Evolutionary conservation across 1,139 yeast species (phyloP).

Genomic region (Suhomyces panamericanus): DNA sequence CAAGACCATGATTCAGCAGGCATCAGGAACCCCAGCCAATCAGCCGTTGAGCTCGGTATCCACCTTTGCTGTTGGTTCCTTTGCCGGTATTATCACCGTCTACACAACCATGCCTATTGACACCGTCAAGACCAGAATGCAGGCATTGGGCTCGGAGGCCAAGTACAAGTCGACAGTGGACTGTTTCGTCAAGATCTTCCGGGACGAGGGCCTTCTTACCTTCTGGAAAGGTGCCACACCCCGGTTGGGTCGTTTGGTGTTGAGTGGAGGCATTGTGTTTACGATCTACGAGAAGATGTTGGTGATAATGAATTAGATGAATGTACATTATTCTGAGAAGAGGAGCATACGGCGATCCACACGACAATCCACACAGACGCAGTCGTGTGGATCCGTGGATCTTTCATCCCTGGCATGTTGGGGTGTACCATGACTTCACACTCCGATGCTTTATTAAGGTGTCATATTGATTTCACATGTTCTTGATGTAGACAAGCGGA

Average conservation of each 20-base stretch:
- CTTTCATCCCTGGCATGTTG: no score
- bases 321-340: background rate
- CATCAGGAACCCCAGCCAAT: conserved; percentile 60
- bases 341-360: no score
- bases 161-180: conserved; percentile 72
- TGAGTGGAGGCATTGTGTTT: conserved; percentile 95
- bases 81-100: conserved; percentile 92
- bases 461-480: no score
- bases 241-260: conserved; percentile 82
- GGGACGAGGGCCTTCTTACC: conserved; percentile 85
- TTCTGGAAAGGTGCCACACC: conserved; percentile 99
- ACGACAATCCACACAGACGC: no score
- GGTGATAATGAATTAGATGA: conserved; percentile 42
- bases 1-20: conserved; percentile 77
- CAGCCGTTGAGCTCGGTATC: conserved; percentile 76
- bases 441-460: no score
- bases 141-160: conserved; percentile 77
- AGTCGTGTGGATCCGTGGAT: no score
- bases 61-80: conserved; percentile 87
- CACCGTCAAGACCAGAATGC: conserved; percentile 97
- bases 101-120: conserved; percentile 98
- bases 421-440: no score
- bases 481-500: no score
- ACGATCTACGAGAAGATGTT: conserved; percentile 91
- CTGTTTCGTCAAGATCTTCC: conserved; percentile 78